Percentiles rank a stretch among this genome's conserved stretches.
phyloP scores from a whole-genome alignment of 345 rosid genomes.

The Excoecaria cochinchinensis region DNA sequence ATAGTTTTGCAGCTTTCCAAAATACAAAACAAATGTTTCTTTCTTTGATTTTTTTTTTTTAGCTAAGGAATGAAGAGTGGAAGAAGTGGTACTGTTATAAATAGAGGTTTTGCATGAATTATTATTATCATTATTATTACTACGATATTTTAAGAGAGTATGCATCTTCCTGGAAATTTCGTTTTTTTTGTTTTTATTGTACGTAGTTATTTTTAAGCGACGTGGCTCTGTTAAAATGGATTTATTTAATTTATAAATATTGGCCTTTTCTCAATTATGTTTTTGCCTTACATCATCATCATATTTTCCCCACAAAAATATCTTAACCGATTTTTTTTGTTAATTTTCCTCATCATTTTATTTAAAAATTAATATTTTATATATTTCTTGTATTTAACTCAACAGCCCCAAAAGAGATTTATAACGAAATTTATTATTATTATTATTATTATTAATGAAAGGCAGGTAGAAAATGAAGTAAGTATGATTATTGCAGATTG shows the following conservation, averaged over 20 bases:
- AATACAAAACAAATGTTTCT: no score
- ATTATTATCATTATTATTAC: no score
- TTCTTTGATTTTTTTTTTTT: no score
- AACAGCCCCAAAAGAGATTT: no score
- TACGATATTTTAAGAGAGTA: no score
- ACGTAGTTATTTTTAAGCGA: neutral
- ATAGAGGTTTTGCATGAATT: conserved; percentile 5
- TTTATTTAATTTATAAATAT: neutral
- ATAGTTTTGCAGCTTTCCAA: conserved; percentile 2
- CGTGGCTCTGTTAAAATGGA: neutral
- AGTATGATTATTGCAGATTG: neutral
- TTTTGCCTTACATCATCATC: neutral
- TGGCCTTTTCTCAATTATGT: neutral
- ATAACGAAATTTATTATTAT: no score
- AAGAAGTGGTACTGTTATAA: conserved; percentile 10
- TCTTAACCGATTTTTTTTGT: no score
- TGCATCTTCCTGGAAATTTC: conserved; percentile 32
- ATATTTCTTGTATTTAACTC: no score
- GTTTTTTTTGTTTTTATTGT: neutral
- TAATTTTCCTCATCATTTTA: no score
- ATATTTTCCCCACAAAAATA: no score
- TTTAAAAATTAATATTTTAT: no score
- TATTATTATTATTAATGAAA: neutral
- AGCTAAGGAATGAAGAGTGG: no score
- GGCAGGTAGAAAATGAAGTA: neutral